Conservation (phyloP, 768 basidiomycete species). For the Auricularia sp. region DNA sequence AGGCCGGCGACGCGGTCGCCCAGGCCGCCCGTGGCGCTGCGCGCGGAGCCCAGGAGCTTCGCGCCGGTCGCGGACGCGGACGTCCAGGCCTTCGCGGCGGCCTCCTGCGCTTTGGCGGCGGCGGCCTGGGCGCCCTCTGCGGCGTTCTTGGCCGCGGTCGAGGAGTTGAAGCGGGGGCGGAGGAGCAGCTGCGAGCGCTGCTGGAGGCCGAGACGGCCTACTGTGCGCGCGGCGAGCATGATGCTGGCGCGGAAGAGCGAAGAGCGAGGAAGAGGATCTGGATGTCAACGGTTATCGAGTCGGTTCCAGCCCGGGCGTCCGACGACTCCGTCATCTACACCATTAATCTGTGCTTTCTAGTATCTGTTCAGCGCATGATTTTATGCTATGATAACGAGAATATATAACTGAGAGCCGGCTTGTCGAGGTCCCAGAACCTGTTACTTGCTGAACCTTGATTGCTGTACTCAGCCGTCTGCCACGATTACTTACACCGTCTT, state of each 20-base stretch:
- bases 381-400: too few species aligned
- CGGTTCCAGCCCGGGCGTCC: too few species aligned
- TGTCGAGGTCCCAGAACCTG: too few species aligned
- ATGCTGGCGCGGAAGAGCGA: background rate
- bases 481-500: too few species aligned
- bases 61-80: slow-evolving; percentile 48
- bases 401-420: too few species aligned
- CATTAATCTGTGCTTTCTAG: too few species aligned
- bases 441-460: too few species aligned
- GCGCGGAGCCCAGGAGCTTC: slow-evolving; percentile 41
- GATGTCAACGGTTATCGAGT: too few species aligned
- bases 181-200: background rate
- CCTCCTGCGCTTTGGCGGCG: slow-evolving; percentile 49
- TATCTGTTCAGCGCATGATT: too few species aligned
- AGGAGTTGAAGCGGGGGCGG: slow-evolving; percentile 1
- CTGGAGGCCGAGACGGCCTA: background rate
- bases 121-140: slow-evolving; percentile 13
- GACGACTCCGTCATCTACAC: too few species aligned
- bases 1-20: slow-evolving; percentile 30
- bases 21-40: slow-evolving; percentile 38
- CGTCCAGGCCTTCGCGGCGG: slow-evolving; percentile 57
- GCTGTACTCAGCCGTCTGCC: too few species aligned
- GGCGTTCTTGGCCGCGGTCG: slow-evolving; percentile 5
- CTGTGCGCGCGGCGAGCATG: background rate
- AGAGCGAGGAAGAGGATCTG: too few species aligned